Evolutionary conservation across 805 yeast genomes (phyloP).

Genomic region (Teunomyces aglyptinius): DNA sequence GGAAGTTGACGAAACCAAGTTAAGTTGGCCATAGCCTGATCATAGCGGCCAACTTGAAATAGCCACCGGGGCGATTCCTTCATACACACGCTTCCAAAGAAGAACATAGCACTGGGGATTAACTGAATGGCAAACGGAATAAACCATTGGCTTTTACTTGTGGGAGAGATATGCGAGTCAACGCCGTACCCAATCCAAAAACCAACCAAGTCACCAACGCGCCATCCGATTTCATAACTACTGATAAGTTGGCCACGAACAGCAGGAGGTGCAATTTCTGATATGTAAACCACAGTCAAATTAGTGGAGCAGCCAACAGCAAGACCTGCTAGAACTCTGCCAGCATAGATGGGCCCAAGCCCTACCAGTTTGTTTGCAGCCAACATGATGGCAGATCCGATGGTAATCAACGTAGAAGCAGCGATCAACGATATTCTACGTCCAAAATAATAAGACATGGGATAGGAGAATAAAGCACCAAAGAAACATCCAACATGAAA

Average conservation of each 20-base stretch:
- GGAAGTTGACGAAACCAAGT: conserved; percentile 35
- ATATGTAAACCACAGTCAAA: conserved; percentile 35
- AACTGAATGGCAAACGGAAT: conserved; percentile 41
- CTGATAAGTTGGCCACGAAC: conserved; percentile 32
- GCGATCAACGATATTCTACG: conserved; percentile 29
- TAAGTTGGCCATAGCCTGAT: conserved; percentile 33
- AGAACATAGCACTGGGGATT: conserved; percentile 35
- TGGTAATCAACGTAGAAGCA: conserved; percentile 31
- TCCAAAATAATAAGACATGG: conserved; percentile 33
- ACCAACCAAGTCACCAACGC: conserved; percentile 39
- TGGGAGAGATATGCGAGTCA: conserved; percentile 21
- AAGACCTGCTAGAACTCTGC: conserved; percentile 36
- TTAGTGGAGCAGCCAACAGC: conserved; percentile 37
- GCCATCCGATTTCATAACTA: conserved; percentile 37
- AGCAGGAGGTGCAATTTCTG: conserved; percentile 37
- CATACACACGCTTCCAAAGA: conserved; percentile 31
- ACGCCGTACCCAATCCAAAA: conserved; percentile 38
- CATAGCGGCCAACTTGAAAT: conserved; percentile 28
- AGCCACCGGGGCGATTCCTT: conserved; percentile 39
- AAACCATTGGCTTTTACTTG: conserved; percentile 32
- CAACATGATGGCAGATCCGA: conserved; percentile 38
- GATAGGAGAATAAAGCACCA: conserved; percentile 38
- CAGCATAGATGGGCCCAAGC: conserved; percentile 37
- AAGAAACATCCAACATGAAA: conserved; percentile 42
- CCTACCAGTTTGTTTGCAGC: conserved; percentile 26